These are phyloP conservation scores for Botrytis squamosa DNA, from an alignment of 2,329 filamentous ascomycete species.

Conservation along the genomic window DNA sequence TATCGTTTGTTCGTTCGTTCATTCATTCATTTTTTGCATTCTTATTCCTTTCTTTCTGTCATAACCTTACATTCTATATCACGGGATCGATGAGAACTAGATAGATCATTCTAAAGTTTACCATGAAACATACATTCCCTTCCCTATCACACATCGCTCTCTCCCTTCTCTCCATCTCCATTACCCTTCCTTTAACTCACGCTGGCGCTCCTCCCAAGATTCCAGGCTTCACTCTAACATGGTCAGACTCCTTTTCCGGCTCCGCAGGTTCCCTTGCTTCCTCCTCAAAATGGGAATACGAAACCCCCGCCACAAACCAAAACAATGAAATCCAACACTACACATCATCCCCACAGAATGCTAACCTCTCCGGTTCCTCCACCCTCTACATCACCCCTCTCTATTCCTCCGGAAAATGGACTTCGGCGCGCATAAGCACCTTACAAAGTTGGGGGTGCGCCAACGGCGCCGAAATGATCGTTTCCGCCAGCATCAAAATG, in stretches of 20 bases:
- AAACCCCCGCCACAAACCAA: background rate
- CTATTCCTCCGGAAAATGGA: background rate
- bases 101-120: background rate
- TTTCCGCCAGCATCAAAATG: background rate
- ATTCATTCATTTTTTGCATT: background rate
- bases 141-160: background rate
- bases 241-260: background rate
- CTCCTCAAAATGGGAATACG: background rate
- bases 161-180: background rate
- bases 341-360: background rate
- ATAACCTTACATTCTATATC: background rate
- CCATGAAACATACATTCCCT: background rate
- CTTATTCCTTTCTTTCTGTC: background rate
- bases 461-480: background rate
- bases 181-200: background rate
- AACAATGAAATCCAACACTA: background rate
- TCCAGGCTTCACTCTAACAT: background rate
- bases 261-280: background rate
- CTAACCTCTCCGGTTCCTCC: background rate
- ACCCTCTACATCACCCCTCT: background rate
- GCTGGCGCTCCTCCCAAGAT: background rate
- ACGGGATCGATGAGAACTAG: background rate
- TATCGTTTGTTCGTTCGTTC: background rate
- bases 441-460: background rate
- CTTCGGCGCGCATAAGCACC: background rate